phyloP scores from a whole-genome alignment of 2,329 filamentous ascomycete genomes.

The Cladophialophora chaetospira region DNA sequence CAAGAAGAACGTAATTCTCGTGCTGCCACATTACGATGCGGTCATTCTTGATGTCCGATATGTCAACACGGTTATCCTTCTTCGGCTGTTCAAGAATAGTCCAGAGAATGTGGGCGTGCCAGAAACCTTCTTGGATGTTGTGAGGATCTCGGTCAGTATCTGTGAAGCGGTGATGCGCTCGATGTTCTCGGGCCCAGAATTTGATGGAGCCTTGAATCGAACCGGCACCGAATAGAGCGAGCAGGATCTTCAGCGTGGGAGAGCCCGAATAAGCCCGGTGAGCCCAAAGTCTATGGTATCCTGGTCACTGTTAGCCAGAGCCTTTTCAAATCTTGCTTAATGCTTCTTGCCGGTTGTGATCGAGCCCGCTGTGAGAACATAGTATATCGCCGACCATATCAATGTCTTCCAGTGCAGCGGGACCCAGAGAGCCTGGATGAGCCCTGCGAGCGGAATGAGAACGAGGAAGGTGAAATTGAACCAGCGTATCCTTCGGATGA shows the following conservation, averaged over 20 bases:
- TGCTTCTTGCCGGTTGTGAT: constrained; percentile 70
- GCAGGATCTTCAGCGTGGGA: constrained; percentile 75
- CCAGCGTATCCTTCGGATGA: constrained; percentile 55
- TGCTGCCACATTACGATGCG: constrained; percentile 85
- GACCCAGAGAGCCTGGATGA: constrained; percentile 75
- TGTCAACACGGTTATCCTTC: constrained; percentile 82
- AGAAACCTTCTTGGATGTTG: constrained; percentile 81
- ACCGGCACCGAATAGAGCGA: constrained; percentile 77
- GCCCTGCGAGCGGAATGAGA: constrained; percentile 71
- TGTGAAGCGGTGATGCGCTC: constrained; percentile 87
- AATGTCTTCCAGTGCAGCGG: constrained; percentile 71
- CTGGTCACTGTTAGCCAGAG: neutral
- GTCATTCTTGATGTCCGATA: constrained; percentile 84
- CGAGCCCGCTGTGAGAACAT: constrained; percentile 79
- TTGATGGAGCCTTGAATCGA: constrained; percentile 83
- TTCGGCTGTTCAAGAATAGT: constrained; percentile 93
- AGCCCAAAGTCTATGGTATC: constrained; percentile 80
- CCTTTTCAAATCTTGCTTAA: too few species aligned
- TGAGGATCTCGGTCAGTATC: constrained; percentile 91
- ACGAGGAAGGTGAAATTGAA: constrained; percentile 82
- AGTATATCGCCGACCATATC: constrained; percentile 73
- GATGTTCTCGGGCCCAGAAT: constrained; percentile 86
- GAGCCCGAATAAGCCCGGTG: constrained; percentile 80
- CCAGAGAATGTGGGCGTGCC: constrained; percentile 85
- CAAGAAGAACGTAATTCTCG: constrained; percentile 78